A percentile compares a stretch with the other conserved stretches of the same genome.
Conservation (phyloP, 2,329 filamentous ascomycete species). For the Xylariaceae sp. region DNA sequence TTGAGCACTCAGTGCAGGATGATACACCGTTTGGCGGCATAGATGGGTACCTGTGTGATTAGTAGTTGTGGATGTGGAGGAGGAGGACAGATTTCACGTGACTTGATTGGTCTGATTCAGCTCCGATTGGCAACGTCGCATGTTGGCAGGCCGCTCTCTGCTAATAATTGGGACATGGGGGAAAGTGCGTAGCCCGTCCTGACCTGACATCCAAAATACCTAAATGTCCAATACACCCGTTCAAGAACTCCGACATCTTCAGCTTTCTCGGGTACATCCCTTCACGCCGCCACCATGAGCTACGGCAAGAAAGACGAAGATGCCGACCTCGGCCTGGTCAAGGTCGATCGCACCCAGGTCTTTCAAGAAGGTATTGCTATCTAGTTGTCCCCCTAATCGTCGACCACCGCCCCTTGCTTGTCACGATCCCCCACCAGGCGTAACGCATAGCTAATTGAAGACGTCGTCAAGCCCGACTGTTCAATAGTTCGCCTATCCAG, state of each 20-base stretch:
- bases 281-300: conserved; percentile 64
- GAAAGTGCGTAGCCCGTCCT: conserved; percentile 12
- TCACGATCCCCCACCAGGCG: conserved; percentile 24
- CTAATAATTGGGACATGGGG: conserved; percentile 5
- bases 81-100: conserved; percentile 10
- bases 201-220: conserved; percentile 22
- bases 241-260: conserved; percentile 24
- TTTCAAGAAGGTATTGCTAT: conserved; percentile 86
- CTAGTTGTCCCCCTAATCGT: conserved; percentile 13
- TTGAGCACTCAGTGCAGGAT: no score
- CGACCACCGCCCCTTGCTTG: conserved; percentile 1
- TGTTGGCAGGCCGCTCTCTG: conserved; percentile 15
- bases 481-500: conserved; percentile 96
- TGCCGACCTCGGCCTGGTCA: conserved; percentile 87
- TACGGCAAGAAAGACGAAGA: conserved; percentile 99
- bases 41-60: no score
- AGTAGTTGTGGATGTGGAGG: no score
- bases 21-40: no score
- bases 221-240: conserved; percentile 17
- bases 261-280: conserved; percentile 23
- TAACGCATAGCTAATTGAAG: conserved; percentile 23
- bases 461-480: conserved; percentile 70
- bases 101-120: conserved; percentile 3
- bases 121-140: conserved; percentile 28
- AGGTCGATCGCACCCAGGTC: conserved; percentile 94